phyloP scores from a whole-genome alignment of 2,329 filamentous ascomycete species.

The Alternaria dauci region DNA sequence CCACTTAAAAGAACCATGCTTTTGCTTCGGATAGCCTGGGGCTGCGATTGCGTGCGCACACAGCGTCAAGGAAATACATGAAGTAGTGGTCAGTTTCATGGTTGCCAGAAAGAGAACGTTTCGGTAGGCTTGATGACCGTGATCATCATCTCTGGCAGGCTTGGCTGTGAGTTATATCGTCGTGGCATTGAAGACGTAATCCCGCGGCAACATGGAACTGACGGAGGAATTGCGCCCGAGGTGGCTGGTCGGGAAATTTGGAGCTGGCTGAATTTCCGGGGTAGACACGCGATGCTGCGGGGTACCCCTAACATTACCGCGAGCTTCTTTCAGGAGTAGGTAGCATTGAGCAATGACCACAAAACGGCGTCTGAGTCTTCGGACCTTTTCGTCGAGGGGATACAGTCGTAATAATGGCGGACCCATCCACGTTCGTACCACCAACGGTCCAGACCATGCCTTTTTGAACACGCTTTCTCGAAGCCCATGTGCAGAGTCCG shows the following conservation, averaged over 20 bases:
- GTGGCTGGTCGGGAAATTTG: not conserved
- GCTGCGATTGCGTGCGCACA: slow-evolving; percentile 7
- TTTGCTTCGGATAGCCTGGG: not conserved
- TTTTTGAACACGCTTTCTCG: not conserved
- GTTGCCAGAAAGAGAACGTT: not conserved
- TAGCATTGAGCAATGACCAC: slow-evolving; percentile 1
- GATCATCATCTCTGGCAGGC: not conserved
- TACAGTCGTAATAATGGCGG: not conserved
- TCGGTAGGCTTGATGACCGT: not conserved
- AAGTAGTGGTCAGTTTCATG: slow-evolving; percentile 20
- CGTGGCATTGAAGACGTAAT: not conserved
- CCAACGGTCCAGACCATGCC: not conserved
- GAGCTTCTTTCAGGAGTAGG: not conserved
- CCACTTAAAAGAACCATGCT: slow-evolving; percentile 27
- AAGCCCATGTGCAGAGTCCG: slow-evolving; percentile 1
- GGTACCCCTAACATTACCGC: slow-evolving; percentile 1
- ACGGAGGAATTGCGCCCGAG: slow-evolving; percentile 15
- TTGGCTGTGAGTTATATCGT: not conserved
- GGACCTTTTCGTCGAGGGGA: not conserved
- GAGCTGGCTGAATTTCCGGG: not conserved
- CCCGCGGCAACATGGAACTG: not conserved
- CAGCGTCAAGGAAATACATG: slow-evolving; percentile 7
- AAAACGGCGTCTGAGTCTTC: not conserved
- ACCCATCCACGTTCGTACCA: not conserved
- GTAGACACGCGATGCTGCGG: not conserved